These are phyloP conservation scores for Oryza brachyantha DNA, from an alignment of 176 grass and related monocot genomes.

Conservation along the genomic window DNA sequence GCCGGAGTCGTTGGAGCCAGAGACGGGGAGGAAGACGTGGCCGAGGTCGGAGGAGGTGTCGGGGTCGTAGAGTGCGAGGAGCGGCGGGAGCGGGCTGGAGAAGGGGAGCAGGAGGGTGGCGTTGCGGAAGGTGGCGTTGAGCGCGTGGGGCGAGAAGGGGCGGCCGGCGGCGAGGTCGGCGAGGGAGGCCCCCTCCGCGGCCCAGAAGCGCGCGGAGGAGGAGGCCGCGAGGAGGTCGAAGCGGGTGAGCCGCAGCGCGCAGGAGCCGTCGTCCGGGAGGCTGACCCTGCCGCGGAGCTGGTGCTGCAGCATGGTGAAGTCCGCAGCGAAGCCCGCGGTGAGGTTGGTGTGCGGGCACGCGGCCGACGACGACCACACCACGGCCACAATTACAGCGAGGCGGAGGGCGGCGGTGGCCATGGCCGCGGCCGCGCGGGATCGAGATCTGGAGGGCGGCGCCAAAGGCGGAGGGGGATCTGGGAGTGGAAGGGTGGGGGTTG, in stretches of 20 bases:
- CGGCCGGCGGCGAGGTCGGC: slow-evolving; percentile 52
- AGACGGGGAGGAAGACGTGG: slow-evolving; percentile 52
- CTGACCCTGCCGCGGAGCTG: slow-evolving; percentile 84
- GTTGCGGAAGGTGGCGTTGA: slow-evolving; percentile 68
- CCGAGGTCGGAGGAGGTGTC: slow-evolving; percentile 90
- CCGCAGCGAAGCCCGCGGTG: slow-evolving; percentile 48
- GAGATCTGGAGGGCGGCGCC: slow-evolving; percentile 34
- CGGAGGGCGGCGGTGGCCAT: slow-evolving; percentile 27
- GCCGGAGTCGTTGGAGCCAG: not conserved
- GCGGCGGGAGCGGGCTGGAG: slow-evolving; percentile 46
- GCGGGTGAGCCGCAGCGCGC: slow-evolving; percentile 62
- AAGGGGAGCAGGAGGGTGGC: slow-evolving; percentile 48
- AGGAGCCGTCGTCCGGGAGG: slow-evolving; percentile 44
- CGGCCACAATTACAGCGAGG: not conserved
- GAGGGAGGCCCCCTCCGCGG: slow-evolving; percentile 44
- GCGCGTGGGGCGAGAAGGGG: slow-evolving; percentile 53
- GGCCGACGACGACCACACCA: not conserved
- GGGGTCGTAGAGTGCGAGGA: slow-evolving; percentile 84
- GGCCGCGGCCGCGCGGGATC: slow-evolving; percentile 35
- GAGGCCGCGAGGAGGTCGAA: slow-evolving; percentile 97
- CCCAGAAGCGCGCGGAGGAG: slow-evolving; percentile 73
- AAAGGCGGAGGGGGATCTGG: slow-evolving; percentile 39
- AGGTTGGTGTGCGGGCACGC: slow-evolving; percentile 63
- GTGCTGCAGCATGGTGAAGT: slow-evolving; percentile 92
- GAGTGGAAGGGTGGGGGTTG: slow-evolving; percentile 15